Base-by-base conservation (phyloP, 2,329 filamentous ascomycete genomes). In the Xylariales sp. region DNA sequence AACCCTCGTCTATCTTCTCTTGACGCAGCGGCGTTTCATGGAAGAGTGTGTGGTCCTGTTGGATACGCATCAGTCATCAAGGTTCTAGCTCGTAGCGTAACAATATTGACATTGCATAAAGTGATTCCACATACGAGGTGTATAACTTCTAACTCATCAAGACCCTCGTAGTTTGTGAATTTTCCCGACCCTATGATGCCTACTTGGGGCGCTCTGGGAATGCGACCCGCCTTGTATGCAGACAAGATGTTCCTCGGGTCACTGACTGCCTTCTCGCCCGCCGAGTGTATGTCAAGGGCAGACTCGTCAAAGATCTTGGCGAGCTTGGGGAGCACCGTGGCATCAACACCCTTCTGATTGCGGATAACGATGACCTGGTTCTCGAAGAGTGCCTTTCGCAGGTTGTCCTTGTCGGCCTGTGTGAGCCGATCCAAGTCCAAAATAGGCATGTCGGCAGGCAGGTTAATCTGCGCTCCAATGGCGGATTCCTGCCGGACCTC, bases 251-350 rank as follows among this genome's bases (percentile, higher is more conserved):
- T 33, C 12, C 31, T 33, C 31, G 31, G 17, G n/a, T 33, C 31
- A 14, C 31, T 33, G 11, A 33, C 31, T n/a, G 31, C 31, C 31
- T 33, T 33, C 19, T 33, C 31, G 20, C 31, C 31, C n/a, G 31
- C 17, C 17, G 31, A 33, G n/a, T 33, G 31, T 18, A 23, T 15
- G 31, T 20, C 31, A 20, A 33, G 20, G 31, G 31, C 31, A 8
- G 31, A 33, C 13, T 33, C 31, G 31, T 33, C 19, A 23, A 33
- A 33, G 31, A 33, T 14, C 19, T 33, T 33, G 31, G 31, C 31
- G 12, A 33, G 17, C 31, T 33, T 20, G 17, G 31, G 31, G 18
- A 33, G 19, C 17, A 33, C 31, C 2, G 31, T 33, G 3, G 31
- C 18, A 5, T 33, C 31, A 14, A 33, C 16, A 14, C 31, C 31